A percentile compares a stretch with the other conserved stretches of the same genome.
phyloP scores from a whole-genome alignment of 352 stramenopile genomes.

The Pseudoperonospora humuli region DNA sequence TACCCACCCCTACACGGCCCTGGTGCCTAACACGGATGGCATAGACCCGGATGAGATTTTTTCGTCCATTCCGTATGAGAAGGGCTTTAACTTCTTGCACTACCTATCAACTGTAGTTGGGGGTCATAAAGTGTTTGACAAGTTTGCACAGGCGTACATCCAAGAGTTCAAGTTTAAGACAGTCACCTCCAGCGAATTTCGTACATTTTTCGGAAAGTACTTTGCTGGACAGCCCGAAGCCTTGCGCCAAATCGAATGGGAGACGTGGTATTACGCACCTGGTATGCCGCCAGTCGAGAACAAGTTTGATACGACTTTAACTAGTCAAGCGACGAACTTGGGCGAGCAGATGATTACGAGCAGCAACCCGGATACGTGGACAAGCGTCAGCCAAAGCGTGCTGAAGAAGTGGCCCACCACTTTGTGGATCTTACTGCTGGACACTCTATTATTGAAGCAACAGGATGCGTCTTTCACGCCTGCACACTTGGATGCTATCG shows the following conservation, averaged over 20 bases:
- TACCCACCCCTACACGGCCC: constrained; percentile 75
- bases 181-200: constrained; percentile 79
- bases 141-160: constrained; percentile 91
- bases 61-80: constrained; percentile 94
- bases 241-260: constrained; percentile 86
- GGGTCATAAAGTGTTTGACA: constrained; percentile 46
- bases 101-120: constrained; percentile 68
- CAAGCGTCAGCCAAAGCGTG: constrained; percentile 11
- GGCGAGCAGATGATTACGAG: constrained; percentile 32
- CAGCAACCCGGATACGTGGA: constrained; percentile 27
- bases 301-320: constrained; percentile 85
- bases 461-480: constrained; percentile 19
- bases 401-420: constrained; percentile 38
- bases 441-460: constrained; percentile 46
- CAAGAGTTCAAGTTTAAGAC: constrained; percentile 83
- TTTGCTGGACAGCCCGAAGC: constrained; percentile 48
- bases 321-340: constrained; percentile 30
- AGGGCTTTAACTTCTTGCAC: constrained; percentile 78
- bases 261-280: constrained; percentile 86
- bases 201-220: constrained; percentile 58
- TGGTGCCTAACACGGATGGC: constrained; percentile 82
- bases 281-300: constrained; percentile 84
- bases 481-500: constrained; percentile 44
- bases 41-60: constrained; percentile 96
- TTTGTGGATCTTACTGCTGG: constrained; percentile 51